These are phyloP conservation scores for Chlamydomonas incerta DNA, from an alignment of 139 green algal genomes.

Conservation along the genomic window DNA sequence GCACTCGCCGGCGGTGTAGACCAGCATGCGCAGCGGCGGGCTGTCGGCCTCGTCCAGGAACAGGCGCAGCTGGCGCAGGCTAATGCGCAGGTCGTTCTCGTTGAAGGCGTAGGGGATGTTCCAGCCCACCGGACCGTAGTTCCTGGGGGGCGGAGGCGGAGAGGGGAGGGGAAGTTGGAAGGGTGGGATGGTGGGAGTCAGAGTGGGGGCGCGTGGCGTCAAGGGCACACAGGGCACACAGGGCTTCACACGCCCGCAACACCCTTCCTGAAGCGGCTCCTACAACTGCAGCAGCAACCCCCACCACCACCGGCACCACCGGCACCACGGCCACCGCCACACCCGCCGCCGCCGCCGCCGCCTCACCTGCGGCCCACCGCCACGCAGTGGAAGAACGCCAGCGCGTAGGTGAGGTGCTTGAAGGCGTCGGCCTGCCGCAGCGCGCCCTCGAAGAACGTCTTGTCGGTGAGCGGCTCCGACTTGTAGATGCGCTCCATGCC, in stretches of 20 bases:
- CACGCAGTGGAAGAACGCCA: slow-evolving; percentile 83
- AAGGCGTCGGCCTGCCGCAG: slow-evolving; percentile 57
- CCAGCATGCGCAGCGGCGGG: slow-evolving; percentile 66
- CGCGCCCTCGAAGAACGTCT: slow-evolving; percentile 70
- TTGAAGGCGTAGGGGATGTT: slow-evolving; percentile 89
- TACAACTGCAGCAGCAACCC: too few relatives aligned
- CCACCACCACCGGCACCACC: too few relatives aligned
- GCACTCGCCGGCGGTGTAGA: slow-evolving; percentile 77
- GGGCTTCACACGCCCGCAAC: too few relatives aligned
- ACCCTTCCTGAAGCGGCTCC: too few relatives aligned
- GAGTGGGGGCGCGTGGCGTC: too few relatives aligned
- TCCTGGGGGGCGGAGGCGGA: slow-evolving; percentile 37
- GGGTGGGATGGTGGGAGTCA: too few relatives aligned
- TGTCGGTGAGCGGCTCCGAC: slow-evolving; percentile 62
- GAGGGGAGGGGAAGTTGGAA: too few relatives aligned
- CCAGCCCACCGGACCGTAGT: slow-evolving; percentile 82
- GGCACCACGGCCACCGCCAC: too few relatives aligned
- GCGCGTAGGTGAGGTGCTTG: slow-evolving; percentile 71
- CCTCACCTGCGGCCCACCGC: slow-evolving; percentile 58
- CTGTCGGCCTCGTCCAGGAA: slow-evolving; percentile 79
- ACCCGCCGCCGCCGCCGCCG: too few relatives aligned
- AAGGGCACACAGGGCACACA: too few relatives aligned
- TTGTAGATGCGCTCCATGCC: slow-evolving; percentile 58
- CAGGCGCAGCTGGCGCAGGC: slow-evolving; percentile 75
- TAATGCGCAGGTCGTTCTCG: slow-evolving; percentile 82